Conservation (phyloP, 108 stramenopile species). For the Schizochytrium sp. region DNA sequence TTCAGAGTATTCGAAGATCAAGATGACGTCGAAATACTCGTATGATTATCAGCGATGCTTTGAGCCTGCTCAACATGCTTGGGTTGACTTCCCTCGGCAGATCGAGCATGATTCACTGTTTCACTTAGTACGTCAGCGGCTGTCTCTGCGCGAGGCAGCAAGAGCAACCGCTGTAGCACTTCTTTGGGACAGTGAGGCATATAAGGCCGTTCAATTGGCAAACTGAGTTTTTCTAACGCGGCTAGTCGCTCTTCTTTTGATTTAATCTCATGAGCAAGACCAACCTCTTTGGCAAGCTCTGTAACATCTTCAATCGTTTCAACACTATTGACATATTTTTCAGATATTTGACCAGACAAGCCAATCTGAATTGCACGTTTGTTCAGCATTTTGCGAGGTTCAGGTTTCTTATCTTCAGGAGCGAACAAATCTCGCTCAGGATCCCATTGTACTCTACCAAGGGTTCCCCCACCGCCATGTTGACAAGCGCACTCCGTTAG, state of each 20-base stretch:
- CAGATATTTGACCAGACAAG: constrained; percentile 13
- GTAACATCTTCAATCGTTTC: constrained; percentile 38
- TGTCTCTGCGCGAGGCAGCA: not conserved
- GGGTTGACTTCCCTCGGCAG: no score
- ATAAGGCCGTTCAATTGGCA: constrained; percentile 34
- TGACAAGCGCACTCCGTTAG: constrained; percentile 19
- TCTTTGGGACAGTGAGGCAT: not conserved
- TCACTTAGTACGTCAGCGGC: no score
- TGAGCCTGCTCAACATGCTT: no score
- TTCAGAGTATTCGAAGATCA: no score
- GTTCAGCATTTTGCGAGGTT: constrained; percentile 59
- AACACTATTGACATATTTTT: not conserved
- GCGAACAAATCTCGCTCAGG: constrained; percentile 7
- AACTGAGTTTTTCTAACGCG: not conserved
- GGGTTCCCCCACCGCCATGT: not conserved
- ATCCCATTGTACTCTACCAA: constrained; percentile 22
- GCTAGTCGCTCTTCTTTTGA: not conserved
- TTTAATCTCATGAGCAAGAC: constrained; percentile 1
- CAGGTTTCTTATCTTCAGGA: not conserved
- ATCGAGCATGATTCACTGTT: no score
- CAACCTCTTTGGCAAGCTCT: constrained; percentile 20
- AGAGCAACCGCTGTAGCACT: not conserved
- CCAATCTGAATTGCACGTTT: constrained; percentile 56
- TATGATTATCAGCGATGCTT: no score
- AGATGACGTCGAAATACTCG: no score